Percentiles rank a stretch among this genome's conserved stretches.
These are phyloP conservation scores for Rhinocladiella mackenziei DNA, from an alignment of 2,329 filamentous ascomycete genomes.

Conservation along the genomic window DNA sequence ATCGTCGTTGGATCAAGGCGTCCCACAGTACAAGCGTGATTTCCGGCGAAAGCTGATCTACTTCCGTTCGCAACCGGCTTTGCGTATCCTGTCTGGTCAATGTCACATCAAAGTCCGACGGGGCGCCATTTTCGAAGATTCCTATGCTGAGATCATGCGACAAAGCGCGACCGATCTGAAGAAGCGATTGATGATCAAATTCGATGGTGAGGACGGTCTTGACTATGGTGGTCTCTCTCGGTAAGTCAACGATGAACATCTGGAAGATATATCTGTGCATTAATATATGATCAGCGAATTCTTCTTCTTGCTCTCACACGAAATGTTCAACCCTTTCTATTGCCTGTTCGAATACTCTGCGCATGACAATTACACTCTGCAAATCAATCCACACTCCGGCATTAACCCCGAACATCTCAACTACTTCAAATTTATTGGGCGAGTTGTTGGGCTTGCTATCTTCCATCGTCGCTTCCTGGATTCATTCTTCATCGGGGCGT, in stretches of 20 bases:
- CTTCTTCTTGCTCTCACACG: slow-evolving; percentile 97
- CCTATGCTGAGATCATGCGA: slow-evolving; percentile 95
- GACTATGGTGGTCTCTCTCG: slow-evolving; percentile 95
- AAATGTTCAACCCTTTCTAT: slow-evolving; percentile 99
- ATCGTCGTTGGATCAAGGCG: slow-evolving; percentile 94
- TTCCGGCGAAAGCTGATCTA: slow-evolving; percentile 98
- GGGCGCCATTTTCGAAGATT: slow-evolving; percentile 97
- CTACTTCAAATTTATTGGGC: slow-evolving; percentile 99
- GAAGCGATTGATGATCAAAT: slow-evolving; percentile 99
- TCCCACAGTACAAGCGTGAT: slow-evolving; percentile 98
- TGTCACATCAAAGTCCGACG: slow-evolving; percentile 97
- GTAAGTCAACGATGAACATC: slow-evolving; percentile 38
- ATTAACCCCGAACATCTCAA: slow-evolving; percentile 99
- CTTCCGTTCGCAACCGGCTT: slow-evolving; percentile 94
- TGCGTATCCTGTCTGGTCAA: slow-evolving; percentile 91
- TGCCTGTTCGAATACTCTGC: slow-evolving; percentile 99
- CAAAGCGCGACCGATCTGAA: slow-evolving; percentile 94
- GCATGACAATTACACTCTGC: slow-evolving; percentile 98
- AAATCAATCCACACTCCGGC: slow-evolving; percentile 98
- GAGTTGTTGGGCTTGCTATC: slow-evolving; percentile 92
- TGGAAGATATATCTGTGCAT: slow-evolving; percentile 3
- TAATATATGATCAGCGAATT: slow-evolving; percentile 65
- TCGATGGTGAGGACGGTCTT: slow-evolving; percentile 94
- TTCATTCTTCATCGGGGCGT: slow-evolving; percentile 96
- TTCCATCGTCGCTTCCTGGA: slow-evolving; percentile 97